Percentiles rank a stretch among this genome's conserved stretches.
Conservation (phyloP, 306 rosid species). For the Pachyrhizus erosus region DNA sequence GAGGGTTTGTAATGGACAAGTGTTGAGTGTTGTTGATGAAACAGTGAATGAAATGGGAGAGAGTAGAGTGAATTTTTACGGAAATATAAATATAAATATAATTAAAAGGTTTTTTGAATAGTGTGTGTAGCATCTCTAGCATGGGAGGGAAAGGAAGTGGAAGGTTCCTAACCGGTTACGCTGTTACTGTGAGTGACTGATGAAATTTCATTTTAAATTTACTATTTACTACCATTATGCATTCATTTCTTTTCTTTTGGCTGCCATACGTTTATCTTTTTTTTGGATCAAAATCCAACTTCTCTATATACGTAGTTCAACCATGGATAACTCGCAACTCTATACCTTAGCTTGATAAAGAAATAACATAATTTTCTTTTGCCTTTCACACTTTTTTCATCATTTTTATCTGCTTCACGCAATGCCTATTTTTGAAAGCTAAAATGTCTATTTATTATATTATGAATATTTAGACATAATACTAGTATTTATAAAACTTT, state of each 20-base stretch:
- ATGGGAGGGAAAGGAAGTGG: slow-evolving; percentile 26
- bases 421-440: background rate
- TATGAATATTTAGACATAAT: no score
- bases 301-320: background rate
- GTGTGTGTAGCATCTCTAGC: background rate
- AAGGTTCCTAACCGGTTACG: slow-evolving; percentile 37
- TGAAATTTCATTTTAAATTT: background rate
- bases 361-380: no score
- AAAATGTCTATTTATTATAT: background rate
- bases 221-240: background rate
- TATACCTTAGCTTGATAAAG: no score
- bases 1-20: background rate
- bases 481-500: no score
- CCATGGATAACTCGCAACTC: background rate
- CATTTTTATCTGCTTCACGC: background rate
- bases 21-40: background rate
- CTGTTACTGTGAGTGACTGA: background rate
- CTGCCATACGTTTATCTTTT: background rate
- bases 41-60: background rate
- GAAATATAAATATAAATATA: background rate
- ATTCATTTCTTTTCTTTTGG: background rate
- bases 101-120: background rate
- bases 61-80: background rate
- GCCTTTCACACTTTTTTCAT: no score
- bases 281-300: background rate